Evolutionary conservation across 176 grass and related monocot genomes (phyloP).

Genomic region (Phyllostachys edulis): DNA sequence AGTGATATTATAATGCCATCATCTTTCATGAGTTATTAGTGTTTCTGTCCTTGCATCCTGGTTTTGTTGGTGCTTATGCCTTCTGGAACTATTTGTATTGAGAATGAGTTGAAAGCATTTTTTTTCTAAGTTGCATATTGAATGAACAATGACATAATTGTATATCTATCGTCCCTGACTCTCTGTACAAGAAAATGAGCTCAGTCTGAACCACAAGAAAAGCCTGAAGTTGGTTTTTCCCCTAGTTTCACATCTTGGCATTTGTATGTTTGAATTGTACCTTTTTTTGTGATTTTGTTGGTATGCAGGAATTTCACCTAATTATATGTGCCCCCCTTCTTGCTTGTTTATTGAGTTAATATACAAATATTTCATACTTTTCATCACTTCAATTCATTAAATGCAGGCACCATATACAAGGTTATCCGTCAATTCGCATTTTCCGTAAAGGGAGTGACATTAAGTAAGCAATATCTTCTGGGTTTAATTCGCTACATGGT

Average conservation of each 20-base stretch:
- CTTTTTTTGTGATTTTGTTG: not conserved
- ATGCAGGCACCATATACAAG: conserved; percentile 94
- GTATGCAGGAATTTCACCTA: not conserved
- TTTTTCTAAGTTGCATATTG: conserved; percentile 2
- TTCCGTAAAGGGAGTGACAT: conserved; percentile 94
- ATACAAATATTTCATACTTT: not conserved
- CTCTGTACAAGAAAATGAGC: not conserved
- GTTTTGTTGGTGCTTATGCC: not conserved
- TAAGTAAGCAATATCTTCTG: conserved; percentile 72
- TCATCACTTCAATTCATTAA: conserved; percentile 32
- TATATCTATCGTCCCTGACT: not conserved
- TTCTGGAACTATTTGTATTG: conserved; percentile 23
- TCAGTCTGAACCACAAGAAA: not conserved
- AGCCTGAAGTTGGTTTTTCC: not conserved
- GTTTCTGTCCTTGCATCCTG: not conserved
- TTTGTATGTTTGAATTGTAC: not conserved
- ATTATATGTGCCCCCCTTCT: not conserved
- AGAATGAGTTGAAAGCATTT: not conserved
- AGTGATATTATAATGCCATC: not conserved
- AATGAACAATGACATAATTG: not conserved
- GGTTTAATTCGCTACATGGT: not conserved
- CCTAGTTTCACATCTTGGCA: conserved; percentile 2
- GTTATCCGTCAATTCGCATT: conserved; percentile 93
- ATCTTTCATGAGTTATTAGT: conserved; percentile 2
- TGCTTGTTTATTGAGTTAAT: conserved; percentile 18